phyloP scores from a whole-genome alignment of 352 stramenopile genomes.

The Pilasporangium apinafurcum region DNA sequence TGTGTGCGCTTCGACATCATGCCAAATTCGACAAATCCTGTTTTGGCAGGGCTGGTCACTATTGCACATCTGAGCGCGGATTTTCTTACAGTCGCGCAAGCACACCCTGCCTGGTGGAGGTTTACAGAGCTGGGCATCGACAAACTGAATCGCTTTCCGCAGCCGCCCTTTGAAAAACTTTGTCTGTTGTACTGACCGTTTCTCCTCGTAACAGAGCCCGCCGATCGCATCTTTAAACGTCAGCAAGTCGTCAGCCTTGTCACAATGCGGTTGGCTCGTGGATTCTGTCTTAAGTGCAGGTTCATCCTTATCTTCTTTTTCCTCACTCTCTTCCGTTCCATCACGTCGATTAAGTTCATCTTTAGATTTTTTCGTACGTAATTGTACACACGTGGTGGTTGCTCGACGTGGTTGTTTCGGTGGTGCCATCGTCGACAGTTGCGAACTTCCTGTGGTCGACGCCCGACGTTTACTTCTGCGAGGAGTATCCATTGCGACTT shows the following conservation, averaged over 20 bases:
- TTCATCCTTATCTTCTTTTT: constrained; percentile 15
- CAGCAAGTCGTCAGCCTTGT: constrained; percentile 41
- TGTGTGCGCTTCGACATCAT: constrained; percentile 64
- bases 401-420: constrained; percentile 1
- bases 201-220: constrained; percentile 56
- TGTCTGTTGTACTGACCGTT: constrained; percentile 37
- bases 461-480: too few relatives aligned
- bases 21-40: constrained; percentile 66
- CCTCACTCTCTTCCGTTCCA: constrained; percentile 6
- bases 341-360: too few relatives aligned
- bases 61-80: constrained; percentile 66
- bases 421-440: too few relatives aligned
- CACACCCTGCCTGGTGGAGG: constrained; percentile 40
- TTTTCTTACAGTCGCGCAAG: constrained; percentile 42
- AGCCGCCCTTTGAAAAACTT: constrained; percentile 69
- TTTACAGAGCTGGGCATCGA: constrained; percentile 57
- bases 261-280: constrained; percentile 26
- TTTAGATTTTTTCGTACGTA: constrained; percentile 1
- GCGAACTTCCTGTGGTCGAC: too few relatives aligned
- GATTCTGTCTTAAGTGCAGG: constrained; percentile 14
- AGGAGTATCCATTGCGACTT: too few relatives aligned
- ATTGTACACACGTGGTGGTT: not conserved
- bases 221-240: constrained; percentile 63
- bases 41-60: constrained; percentile 52
- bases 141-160: constrained; percentile 59